Conservation (phyloP, 164 flowering plant genomes). For the Liriodendron chinense region DNA sequence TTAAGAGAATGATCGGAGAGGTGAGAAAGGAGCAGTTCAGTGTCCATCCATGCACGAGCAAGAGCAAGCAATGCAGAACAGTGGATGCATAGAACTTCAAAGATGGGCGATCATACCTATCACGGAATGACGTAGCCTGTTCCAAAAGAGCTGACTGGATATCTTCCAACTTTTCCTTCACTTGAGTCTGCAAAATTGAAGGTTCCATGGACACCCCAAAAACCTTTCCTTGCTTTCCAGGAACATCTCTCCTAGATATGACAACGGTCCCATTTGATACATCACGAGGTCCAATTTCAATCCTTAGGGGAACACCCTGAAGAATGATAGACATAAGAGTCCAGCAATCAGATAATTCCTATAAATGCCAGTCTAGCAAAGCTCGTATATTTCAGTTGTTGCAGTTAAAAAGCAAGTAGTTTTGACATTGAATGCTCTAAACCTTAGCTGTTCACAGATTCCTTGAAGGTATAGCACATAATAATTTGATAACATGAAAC, state of each 20-base stretch:
- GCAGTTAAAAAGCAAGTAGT: no score
- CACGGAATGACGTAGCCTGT: conserved; percentile 67
- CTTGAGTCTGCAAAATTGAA: conserved; percentile 48
- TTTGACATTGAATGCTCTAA: no score
- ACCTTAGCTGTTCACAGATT: no score
- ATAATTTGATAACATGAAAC: no score
- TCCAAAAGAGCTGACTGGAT: conserved; percentile 74
- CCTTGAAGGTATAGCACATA: no score
- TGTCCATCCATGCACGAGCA: neutral
- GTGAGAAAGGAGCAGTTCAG: neutral
- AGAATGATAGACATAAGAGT: neutral
- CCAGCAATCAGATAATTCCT: neutral
- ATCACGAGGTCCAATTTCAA: conserved; percentile 97
- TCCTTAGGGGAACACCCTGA: conserved; percentile 91
- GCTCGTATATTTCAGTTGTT: no score
- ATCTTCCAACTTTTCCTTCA: conserved; percentile 71
- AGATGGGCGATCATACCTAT: conserved; percentile 44
- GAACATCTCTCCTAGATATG: conserved; percentile 87
- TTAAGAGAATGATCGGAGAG: neutral
- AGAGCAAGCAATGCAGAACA: neutral
- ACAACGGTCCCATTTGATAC: conserved; percentile 81
- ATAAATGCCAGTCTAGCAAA: no score
- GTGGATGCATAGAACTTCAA: neutral
- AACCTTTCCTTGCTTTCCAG: conserved; percentile 90
- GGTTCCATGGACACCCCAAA: conserved; percentile 88